Evolutionary conservation across 148 eudicot species (phyloP), one percentile per base, ranked within the genome.

Genomic region (Rheum nobile): DNA sequence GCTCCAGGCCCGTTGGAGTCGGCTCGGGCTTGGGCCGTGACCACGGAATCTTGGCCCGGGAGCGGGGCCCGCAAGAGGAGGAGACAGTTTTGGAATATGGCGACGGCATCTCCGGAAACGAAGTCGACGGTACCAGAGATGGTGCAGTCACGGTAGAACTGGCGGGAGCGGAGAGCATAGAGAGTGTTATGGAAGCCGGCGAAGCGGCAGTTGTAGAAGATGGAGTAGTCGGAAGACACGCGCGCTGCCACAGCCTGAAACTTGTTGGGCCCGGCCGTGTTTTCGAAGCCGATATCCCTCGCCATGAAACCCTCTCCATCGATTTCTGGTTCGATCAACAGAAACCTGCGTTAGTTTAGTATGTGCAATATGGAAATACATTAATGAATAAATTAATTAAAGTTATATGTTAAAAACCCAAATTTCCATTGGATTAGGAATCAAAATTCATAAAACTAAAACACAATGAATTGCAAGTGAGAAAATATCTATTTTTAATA

Each of bases 121-220:
- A 88, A 85, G 79, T 90, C 92, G 6, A 88, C 80, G 59, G 89
- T 87, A 5, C 96, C 96, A 0, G 84, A 48, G 79, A 90, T 55
- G 38, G 74, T 76, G 73, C 89, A 86, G 63, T 85, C 91, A 8
- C 96, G 82, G 79, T 81, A 90, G 84, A 81, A 90, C 32, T 90
- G 96, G 11, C 92, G 85, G 16, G 83, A 69, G 75, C 74, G 80
- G 85, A 29, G 84, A 57, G 76, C 65, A 77, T 76, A 84, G 39
- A 86, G 84, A 11, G 86, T 86, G 79, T 79, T 81, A 24, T 84
- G 84, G 79, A 48, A 76, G 13, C 87, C 87, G 24, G 79, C 82
- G 61, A 86, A 76, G 34, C 73, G 75, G 76, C 83, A 83, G 75
- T 84, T 82, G 87, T 76, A 75, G 84, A 84, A 74, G 21, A 84